Evolutionary conservation across 805 yeast species (phyloP).

Genomic region (Lipomyces spencermartinsiae): DNA sequence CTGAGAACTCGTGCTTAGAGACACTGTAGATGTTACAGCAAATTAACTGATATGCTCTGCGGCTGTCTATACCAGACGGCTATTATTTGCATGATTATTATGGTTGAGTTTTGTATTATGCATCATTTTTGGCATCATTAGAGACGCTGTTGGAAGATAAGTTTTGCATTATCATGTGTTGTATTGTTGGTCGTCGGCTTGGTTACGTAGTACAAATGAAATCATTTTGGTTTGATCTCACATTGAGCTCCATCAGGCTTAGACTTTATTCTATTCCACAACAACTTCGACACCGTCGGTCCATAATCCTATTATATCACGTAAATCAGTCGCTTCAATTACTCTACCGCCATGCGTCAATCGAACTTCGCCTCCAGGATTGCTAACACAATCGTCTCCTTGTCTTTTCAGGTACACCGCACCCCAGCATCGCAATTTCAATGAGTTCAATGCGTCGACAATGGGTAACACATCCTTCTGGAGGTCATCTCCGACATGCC

Average conservation of each 20-base stretch:
- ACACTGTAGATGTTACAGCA: no score
- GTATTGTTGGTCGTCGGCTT: no score
- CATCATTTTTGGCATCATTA: no score
- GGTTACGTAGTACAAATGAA: background rate
- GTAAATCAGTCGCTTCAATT: constrained; percentile 18
- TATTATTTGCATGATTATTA: no score
- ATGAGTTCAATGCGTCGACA: background rate
- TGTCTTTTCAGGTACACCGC: constrained; percentile 11
- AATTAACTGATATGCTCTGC: no score
- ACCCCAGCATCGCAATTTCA: constrained; percentile 19
- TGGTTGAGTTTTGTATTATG: no score
- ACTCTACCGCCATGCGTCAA: constrained; percentile 22
- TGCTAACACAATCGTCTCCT: background rate
- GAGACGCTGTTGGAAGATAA: no score
- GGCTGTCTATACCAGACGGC: no score
- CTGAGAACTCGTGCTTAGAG: no score
- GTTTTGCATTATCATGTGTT: no score
- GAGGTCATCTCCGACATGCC: constrained; percentile 37
- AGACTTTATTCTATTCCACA: background rate
- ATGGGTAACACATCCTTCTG: constrained; percentile 28
- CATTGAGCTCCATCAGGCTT: no score
- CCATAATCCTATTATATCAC: constrained; percentile 22
- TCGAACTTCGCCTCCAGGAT: background rate
- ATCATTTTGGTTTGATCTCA: background rate
- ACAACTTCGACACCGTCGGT: constrained; percentile 14